phyloP scores from a whole-genome alignment of 148 eudicot species.

The Gaultheria prostrata region DNA sequence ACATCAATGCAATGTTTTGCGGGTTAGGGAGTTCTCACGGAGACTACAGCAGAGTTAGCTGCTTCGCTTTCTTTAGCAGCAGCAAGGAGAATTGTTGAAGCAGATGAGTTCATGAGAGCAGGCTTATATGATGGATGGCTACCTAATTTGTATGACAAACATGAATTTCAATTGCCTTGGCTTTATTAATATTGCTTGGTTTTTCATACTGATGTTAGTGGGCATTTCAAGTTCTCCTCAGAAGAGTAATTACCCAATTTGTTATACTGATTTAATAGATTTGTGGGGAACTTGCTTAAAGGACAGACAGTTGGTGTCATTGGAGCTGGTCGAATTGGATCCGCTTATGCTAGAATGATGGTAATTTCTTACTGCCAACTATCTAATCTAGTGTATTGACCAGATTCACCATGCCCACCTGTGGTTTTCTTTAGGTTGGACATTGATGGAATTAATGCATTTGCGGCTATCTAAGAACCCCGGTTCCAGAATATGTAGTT shows the following conservation, averaged over 20 bases:
- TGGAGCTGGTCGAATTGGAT: constrained; percentile 98
- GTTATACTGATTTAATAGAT: constrained; percentile 36
- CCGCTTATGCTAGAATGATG: constrained; percentile 99
- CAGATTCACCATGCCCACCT: not conserved
- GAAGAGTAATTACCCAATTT: not conserved
- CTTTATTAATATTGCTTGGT: not conserved
- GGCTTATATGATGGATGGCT: constrained; percentile 99
- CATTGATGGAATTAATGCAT: not conserved
- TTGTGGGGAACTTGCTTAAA: constrained; percentile 97
- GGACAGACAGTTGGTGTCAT: constrained; percentile 98
- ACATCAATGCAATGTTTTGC: constrained; percentile 1
- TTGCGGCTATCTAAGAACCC: not conserved
- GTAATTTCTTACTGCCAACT: constrained; percentile 31
- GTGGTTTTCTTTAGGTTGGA: not conserved
- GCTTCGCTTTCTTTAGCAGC: constrained; percentile 93
- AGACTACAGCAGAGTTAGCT: constrained; percentile 97
- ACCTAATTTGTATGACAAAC: constrained; percentile 71
- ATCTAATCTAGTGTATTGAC: not conserved
- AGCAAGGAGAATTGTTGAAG: constrained; percentile 93
- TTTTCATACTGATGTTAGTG: not conserved
- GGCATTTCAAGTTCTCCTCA: not conserved
- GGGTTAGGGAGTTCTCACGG: constrained; percentile 89
- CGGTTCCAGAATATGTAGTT: not conserved
- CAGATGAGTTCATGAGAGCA: constrained; percentile 97
- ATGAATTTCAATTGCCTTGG: not conserved